Base-by-base conservation (phyloP, 1,284 basidiomycete genomes). In the Albatrellus sp. region DNA sequence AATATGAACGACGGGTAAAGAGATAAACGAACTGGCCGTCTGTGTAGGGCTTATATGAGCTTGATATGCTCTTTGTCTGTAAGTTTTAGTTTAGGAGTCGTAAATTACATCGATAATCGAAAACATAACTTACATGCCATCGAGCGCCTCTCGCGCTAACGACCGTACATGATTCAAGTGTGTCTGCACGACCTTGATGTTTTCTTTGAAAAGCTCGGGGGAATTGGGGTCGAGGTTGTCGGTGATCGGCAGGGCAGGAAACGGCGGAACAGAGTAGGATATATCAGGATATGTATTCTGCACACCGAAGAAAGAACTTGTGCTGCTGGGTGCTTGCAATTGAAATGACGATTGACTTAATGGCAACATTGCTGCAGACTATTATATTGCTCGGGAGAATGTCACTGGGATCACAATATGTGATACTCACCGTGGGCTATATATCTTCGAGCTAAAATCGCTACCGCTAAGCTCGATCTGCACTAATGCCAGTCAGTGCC, bases 51-150 rank as follows among this genome's bases (percentile, higher is more conserved):
- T 71, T 24, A 60, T 66, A 8, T 68, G 66, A 0, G 66, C 58
- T 42, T 69, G 68, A 56, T 77, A 79, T 4, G 73, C 73, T 37
- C 71, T 69, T 54, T 75, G 68, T 37, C 74, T 77, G 49, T 8
- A 40, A 17, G 5, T 31, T 17, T n/a, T 8, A 17, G 33, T 11
- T 17, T 7, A 29, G 5, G 16, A 8, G 14, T 33, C 7, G 37
- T 34, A 13, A 4, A 24, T 24, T 28, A 40, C 17, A 38, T 14
- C 20, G 20, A 16, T 9, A 24, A 41, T 7, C 17, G 33, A 9
- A 14, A 2, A 14, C 24, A 30, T n/a, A 24, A 64, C 71, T 47
- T 51, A 78, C 75, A 77, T 75, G 31, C 68, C 67, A 14, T 57
- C 54, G n/a, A 24, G 24, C 24, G 24, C 24, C 24, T 24, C 24